A percentile compares a stretch with the other conserved stretches of the same genome.
Evolutionary conservation across 805 yeast genomes (phyloP).

Genomic region (Lipomyces sp.): DNA sequence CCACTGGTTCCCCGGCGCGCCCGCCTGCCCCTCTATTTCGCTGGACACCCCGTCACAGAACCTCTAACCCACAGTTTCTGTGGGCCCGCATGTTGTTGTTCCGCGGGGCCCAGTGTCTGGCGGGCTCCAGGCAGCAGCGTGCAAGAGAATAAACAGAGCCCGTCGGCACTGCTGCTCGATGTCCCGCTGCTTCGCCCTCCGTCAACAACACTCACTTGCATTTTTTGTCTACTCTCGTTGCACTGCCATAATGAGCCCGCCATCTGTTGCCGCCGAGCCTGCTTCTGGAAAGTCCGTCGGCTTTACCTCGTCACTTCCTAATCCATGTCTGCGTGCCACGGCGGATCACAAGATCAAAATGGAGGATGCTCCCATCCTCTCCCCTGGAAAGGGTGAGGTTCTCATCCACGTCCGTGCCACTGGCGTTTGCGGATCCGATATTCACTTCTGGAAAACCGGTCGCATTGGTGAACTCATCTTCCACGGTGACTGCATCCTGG

Average conservation of each 20-base stretch:
- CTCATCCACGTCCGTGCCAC: not conserved
- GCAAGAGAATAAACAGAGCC: no score
- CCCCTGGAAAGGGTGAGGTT: not conserved
- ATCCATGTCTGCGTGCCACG: conserved; percentile 7
- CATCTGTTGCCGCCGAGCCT: not conserved
- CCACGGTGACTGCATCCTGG: conserved; percentile 64
- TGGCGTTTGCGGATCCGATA: conserved; percentile 1
- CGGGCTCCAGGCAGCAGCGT: no score
- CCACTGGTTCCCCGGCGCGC: no score
- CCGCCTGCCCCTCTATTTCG: no score
- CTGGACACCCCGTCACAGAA: no score
- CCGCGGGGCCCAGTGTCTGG: no score
- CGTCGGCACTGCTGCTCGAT: no score
- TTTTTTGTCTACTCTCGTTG: not conserved
- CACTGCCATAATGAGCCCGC: not conserved
- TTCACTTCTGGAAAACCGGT: conserved; percentile 56
- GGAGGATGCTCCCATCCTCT: conserved; percentile 1
- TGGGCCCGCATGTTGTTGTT: no score
- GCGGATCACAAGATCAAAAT: conserved; percentile 11
- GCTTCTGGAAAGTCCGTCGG: not conserved
- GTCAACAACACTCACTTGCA: no score
- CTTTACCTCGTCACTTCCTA: conserved; percentile 3
- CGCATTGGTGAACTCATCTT: conserved; percentile 74
- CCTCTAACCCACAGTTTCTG: no score
- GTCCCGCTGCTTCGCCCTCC: no score